Base-by-base conservation (phyloP, 2,329 filamentous ascomycete genomes). In the Aspergillus aculeatinus region DNA sequence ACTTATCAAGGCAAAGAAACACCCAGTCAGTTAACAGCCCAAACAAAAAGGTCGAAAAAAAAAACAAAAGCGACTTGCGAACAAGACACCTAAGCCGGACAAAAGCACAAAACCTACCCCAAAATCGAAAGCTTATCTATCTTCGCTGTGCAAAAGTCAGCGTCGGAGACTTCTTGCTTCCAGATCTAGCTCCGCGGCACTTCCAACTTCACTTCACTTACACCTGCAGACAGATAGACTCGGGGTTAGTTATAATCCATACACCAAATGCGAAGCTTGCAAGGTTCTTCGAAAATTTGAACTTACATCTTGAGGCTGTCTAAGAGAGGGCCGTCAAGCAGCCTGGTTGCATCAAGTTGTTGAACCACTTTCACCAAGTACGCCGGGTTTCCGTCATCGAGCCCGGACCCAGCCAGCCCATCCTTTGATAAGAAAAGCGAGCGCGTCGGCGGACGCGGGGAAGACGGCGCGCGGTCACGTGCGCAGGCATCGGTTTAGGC, bases 111-210 rank as follows among this genome's bases (percentile, higher is more conserved):
- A 4, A 60, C 66, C 44, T 77, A 86, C 84, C 92, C 94, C 73
- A 87, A 80, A 64, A 98, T 95, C 66, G 89, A 90, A 68, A 97
- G 85, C 73, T 93, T 96, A 73, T 96, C 91, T 69, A 98, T 93
- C 75, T 87, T 89, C 66, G 93, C 91, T 91, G 53, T 33, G 31
- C 47, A 39, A 21, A 52, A 25, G 61, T 63, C 49, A 56, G 19
- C 23, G 39, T 10, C 42, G 25, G 21, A 35, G 9, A 21, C 10
- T 16, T 5, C 3, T 23, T 7, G 21, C 21, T 2, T 35, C 31
- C 23, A 35, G 14, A 48, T 27, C 42, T 51, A 57, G 47, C 39
- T 57, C 51, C 54, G 55, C 51, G 42, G 51, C 12, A 50, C 31
- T 21, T 21, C 21, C 21, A 21, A 21, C 21, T 33, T 9, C 31